Percentiles rank a stretch among this genome's conserved stretches.
These are phyloP conservation scores for Phytophthora fragariaefolia DNA, from an alignment of 352 stramenopile genomes.

Conservation along the genomic window DNA sequence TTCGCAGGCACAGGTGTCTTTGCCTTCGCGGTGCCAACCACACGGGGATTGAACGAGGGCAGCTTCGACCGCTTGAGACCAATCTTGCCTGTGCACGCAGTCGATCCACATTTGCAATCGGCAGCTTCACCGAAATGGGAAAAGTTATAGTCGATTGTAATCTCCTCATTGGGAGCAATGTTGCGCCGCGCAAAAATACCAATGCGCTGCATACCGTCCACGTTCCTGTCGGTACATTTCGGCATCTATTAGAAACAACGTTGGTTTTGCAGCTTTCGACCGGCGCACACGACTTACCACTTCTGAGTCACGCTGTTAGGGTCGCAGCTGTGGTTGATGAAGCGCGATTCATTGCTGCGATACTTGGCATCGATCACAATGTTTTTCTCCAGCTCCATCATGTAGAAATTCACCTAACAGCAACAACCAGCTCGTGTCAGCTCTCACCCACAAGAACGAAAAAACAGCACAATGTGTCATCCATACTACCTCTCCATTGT, in stretches of 20 bases:
- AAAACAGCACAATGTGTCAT: neutral
- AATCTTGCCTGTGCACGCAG: constrained; percentile 77
- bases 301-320: constrained; percentile 96
- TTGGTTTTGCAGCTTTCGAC: neutral
- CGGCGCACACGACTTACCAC: constrained; percentile 52
- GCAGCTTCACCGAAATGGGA: constrained; percentile 82
- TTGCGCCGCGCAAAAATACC: constrained; percentile 78
- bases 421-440: neutral
- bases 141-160: constrained; percentile 90
- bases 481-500: constrained; percentile 60
- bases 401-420: constrained; percentile 80
- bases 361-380: constrained; percentile 88
- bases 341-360: constrained; percentile 93
- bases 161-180: constrained; percentile 67
- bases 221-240: constrained; percentile 50
- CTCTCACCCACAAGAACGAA: neutral
- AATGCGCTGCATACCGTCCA: constrained; percentile 75
- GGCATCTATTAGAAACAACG: neutral
- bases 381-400: constrained; percentile 89
- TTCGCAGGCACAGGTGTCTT: constrained; percentile 38
- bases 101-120: constrained; percentile 79
- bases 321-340: constrained; percentile 96
- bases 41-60: constrained; percentile 30
- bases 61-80: constrained; percentile 71
- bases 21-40: constrained; percentile 22